Percentiles rank a stretch among this genome's conserved stretches.
These are phyloP conservation scores for Haematococcus lacustris DNA, from an alignment of 139 green algal species.

Conservation along the genomic window DNA sequence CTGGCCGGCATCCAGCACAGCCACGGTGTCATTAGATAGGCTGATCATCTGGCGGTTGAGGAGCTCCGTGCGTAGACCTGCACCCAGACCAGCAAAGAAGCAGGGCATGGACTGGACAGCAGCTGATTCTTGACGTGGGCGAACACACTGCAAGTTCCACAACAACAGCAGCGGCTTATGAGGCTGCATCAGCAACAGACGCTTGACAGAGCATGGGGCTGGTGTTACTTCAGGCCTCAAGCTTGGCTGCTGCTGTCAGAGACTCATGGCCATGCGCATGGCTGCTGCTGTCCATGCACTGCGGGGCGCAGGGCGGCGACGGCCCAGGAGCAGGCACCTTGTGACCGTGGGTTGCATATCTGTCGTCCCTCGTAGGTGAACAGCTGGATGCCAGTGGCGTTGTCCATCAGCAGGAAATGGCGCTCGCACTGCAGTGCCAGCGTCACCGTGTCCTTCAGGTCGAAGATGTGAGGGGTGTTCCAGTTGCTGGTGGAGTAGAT, in stretches of 20 bases:
- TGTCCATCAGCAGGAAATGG: conserved; percentile 56
- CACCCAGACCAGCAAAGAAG: not conserved
- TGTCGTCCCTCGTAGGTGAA: conserved; percentile 66
- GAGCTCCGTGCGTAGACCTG: conserved; percentile 48
- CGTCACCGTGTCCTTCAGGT: conserved; percentile 52
- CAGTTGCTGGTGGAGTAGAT: conserved; percentile 59
- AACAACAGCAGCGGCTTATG: too few species aligned
- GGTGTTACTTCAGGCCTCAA: too few species aligned
- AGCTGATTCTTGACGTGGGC: too few species aligned
- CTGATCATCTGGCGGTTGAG: conserved; percentile 52
- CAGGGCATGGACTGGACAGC: too few species aligned
- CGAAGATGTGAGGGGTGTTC: conserved; percentile 68
- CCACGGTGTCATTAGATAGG: conserved; percentile 63
- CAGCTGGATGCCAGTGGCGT: conserved; percentile 49
- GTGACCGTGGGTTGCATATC: conserved; percentile 59
- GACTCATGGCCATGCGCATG: too few species aligned
- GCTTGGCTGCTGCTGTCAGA: too few species aligned
- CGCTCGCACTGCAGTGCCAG: conserved; percentile 43
- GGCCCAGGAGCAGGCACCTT: too few species aligned
- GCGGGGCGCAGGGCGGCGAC: too few species aligned
- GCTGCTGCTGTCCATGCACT: too few species aligned
- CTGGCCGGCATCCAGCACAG: conserved; percentile 42
- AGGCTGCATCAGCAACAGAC: too few species aligned
- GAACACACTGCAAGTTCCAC: too few species aligned
- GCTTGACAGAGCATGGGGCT: too few species aligned